Evolutionary conservation across 225 moss, liverwort and hornwort genomes (phyloP).

Genomic region (Marchantia paleacea): DNA sequence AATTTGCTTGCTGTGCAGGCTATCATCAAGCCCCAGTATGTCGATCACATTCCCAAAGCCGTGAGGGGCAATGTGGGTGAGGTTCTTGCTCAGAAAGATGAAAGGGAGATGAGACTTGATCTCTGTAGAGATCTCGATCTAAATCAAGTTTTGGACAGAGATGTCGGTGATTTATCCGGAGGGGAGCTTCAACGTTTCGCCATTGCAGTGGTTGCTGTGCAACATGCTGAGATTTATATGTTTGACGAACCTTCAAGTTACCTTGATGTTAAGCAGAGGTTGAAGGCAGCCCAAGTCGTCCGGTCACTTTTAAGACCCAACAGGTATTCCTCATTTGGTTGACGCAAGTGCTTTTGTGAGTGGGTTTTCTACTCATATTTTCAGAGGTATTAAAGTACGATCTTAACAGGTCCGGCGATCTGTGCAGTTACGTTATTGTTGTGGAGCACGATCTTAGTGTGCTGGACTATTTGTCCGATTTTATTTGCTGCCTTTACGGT

Average conservation of each 20-base stretch:
- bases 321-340: slow-evolving; percentile 43
- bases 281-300: slow-evolving; percentile 93
- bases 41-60: slow-evolving; percentile 94
- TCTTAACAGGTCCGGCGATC: background rate
- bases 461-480: slow-evolving; percentile 91
- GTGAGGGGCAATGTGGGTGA: slow-evolving; percentile 95
- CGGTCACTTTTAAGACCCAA: slow-evolving; percentile 91
- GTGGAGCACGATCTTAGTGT: slow-evolving; percentile 99
- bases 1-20: slow-evolving; percentile 44
- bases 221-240: slow-evolving; percentile 96
- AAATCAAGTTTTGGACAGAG: slow-evolving; percentile 90
- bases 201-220: slow-evolving; percentile 92
- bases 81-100: slow-evolving; percentile 88
- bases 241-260: slow-evolving; percentile 98
- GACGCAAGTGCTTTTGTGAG: background rate
- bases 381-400: background rate
- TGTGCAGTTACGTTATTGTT: slow-evolving; percentile 87
- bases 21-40: slow-evolving; percentile 92
- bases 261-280: slow-evolving; percentile 91
- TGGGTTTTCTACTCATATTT: background rate
- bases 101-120: slow-evolving; percentile 76
- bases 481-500: slow-evolving; percentile 95
- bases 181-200: slow-evolving; percentile 97
- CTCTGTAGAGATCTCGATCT: slow-evolving; percentile 88
- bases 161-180: slow-evolving; percentile 94